Conservation (phyloP, 345 rosid species). For the Melaleuca alternifolia region DNA sequence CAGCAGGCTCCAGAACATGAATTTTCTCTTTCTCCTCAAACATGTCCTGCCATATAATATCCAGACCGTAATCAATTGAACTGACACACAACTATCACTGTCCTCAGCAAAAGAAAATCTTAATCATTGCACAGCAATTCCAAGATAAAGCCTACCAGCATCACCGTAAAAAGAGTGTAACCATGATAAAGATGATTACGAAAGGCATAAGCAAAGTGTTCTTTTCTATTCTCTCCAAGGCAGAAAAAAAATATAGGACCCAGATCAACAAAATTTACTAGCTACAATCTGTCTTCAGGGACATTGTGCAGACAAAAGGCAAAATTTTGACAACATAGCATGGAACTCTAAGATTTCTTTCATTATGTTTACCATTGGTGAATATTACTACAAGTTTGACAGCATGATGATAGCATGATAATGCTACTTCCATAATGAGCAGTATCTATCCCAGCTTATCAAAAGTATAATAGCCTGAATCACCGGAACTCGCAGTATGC, state of each 20-base stretch:
- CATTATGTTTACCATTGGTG: background rate
- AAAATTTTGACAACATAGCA: background rate
- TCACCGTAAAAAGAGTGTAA: background rate
- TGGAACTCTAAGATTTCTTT: background rate
- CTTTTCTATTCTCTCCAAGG: background rate
- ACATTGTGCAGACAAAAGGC: background rate
- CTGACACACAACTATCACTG: background rate
- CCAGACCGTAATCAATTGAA: background rate
- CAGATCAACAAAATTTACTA: background rate
- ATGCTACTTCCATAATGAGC: background rate
- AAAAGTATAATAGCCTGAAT: background rate
- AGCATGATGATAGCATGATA: background rate
- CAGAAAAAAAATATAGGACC: background rate
- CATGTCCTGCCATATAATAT: slow-evolving; percentile 56
- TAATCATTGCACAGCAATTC: background rate
- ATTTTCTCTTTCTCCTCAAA: slow-evolving; percentile 95
- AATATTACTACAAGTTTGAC: background rate
- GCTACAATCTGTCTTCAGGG: background rate
- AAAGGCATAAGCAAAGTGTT: background rate
- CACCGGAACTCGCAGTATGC: background rate
- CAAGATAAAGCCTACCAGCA: background rate
- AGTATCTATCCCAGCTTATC: background rate
- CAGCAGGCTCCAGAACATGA: slow-evolving; percentile 96
- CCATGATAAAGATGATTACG: background rate
- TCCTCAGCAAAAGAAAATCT: background rate